Base-by-base conservation (phyloP, 305 asterid species). In the Solanum hybrid region DNA sequence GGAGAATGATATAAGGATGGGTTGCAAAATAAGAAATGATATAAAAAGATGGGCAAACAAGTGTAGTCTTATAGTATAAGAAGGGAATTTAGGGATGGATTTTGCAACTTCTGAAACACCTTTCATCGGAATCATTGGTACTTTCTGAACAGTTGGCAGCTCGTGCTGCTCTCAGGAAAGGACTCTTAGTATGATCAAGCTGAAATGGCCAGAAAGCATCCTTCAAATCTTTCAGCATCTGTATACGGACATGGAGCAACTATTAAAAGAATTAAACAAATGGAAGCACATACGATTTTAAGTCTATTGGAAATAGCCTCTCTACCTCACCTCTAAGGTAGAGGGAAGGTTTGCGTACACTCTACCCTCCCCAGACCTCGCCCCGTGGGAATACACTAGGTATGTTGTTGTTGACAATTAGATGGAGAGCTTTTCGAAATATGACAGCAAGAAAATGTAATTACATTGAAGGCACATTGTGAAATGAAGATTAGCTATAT, bases 181-280 rank as follows among this genome's bases (percentile, higher is more conserved):
- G 95, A 92, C 96, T 96, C 92, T 88, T 89, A 72, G 90, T 85
- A 88, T 75, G 93, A 91, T 93, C 95, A 79, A 90, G 95, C 92
- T 95, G 98, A 93, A 96, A 96, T 88, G 98, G 98, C 98, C 98
- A 96, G 91, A 96, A 96, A 75, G 95, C 96, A 51, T 93, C 90
- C 92, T 96, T 95, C 92, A 96, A 94, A 91, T 95, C 98, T 56
- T 81, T 94, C 92, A 96, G 88, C 88, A 95, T 93, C 98, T 96
- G 93, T 82, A 90, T 64, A 89, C 46, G 5, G 88, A 87, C n/a
- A 73, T 35, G 82, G 31, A 86, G 20, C 29, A 76, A 75, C 22
- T 13, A 42, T n/a, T 56, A 85, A 26, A 24, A 75, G 34, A 40
- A 36, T 35, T 35, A 10, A 3, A 56, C 42, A 42, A 85, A 84